Base-by-base conservation (phyloP, 1,284 basidiomycete species). In the Ustilago curta region DNA sequence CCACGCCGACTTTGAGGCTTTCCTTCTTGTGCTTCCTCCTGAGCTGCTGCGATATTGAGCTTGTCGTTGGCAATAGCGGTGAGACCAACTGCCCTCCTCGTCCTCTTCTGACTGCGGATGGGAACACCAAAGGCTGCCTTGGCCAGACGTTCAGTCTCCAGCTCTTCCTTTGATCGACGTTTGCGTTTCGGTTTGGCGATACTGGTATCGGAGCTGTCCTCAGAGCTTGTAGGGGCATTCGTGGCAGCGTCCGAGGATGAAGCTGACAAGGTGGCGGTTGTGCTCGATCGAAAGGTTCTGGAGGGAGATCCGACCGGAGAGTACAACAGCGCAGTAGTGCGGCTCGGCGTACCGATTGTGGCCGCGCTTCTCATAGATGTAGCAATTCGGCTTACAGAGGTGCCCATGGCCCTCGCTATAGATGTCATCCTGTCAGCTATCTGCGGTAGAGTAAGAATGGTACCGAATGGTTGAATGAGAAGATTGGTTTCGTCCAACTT, bases 111-210 rank as follows among this genome's bases (percentile, higher is more conserved):
- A 19, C 54, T 57, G 18, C 59, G 56, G 3, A 60, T 45, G 14
- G 64, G 59, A 6, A 67, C 19, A 25, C 70, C 70, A 40, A 67
- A 50, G 4, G 56, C 32, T 9, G 12, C 4, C 4, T 54, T 72
- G 31, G 63, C 70, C n/a, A 71, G 25, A 8, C 49, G 35, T 8
- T 27, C 53, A 14, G 65, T 54, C 18, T 69, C 50, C 18, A 69
- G 11, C 35, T 73, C 61, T 44, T 48, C 66, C 27, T 39, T 70
- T 4, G 59, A 21, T 12, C 60, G 55, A 7, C 62, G 63, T 12
- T 21, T 44, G 50, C 72, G 67, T 35, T 31, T 56, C 2, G 54
- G 25, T 19, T 55, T 76, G 12, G 42, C 35, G 2, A n/a, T 11
- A 25, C 45, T 29, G 42, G 25, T 23, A 5, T 62, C 50, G 14